These are phyloP conservation scores for Peltaster fructicola DNA, from an alignment of 2,329 filamentous ascomycete genomes.

Conservation along the genomic window DNA sequence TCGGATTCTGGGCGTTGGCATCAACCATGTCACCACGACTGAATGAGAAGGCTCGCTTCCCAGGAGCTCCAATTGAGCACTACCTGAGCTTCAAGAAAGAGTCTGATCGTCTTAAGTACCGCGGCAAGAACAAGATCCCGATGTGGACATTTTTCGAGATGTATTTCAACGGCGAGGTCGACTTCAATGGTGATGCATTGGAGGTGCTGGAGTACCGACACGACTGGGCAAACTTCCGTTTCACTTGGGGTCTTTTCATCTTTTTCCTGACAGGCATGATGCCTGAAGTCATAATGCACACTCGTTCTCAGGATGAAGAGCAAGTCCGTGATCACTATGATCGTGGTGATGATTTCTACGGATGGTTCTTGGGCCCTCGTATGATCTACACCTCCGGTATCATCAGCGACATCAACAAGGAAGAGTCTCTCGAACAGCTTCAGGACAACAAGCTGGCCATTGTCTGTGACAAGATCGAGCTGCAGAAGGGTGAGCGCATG, in stretches of 20 bases:
- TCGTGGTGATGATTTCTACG: conserved; percentile 94
- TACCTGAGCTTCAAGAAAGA: conserved; percentile 67
- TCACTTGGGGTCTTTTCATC: conserved; percentile 71
- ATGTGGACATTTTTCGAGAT: conserved; percentile 94
- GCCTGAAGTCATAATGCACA: conserved; percentile 83
- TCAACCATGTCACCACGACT: conserved; percentile 72
- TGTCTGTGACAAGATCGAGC: conserved; percentile 86
- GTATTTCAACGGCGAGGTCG: conserved; percentile 90
- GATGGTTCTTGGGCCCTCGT: conserved; percentile 91
- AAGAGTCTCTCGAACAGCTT: conserved; percentile 84
- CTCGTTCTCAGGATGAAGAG: conserved; percentile 86
- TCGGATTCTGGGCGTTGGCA: conserved; percentile 61
- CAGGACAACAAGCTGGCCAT: conserved; percentile 95
- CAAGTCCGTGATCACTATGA: conserved; percentile 97
- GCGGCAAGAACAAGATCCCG: conserved; percentile 63
- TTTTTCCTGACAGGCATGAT: conserved; percentile 78
- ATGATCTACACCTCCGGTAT: conserved; percentile 98
- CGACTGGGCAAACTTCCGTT: conserved; percentile 91
- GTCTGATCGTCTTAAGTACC: conserved; percentile 46
- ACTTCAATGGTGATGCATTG: conserved; percentile 84
- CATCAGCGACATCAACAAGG: conserved; percentile 69
- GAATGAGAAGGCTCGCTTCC: conserved; percentile 79
- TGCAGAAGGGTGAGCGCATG: conserved; percentile 64
- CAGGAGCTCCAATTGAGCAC: conserved; percentile 74
- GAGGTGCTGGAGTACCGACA: conserved; percentile 87